Conservation (phyloP, 768 basidiomycete species). For the Leccinum incarnatum region DNA sequence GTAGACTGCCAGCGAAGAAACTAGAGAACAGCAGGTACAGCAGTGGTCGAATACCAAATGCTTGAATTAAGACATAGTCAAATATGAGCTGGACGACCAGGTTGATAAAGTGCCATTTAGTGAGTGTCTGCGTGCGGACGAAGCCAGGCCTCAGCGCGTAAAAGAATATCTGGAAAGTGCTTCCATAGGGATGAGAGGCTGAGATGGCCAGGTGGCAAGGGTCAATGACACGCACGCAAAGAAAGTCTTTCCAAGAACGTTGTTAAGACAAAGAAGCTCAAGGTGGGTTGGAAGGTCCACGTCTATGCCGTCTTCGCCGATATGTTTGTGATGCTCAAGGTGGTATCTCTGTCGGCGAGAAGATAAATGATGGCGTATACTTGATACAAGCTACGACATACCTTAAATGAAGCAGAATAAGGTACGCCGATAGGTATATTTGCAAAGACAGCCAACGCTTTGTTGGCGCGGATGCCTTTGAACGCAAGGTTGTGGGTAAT, state of each 20-base stretch:
- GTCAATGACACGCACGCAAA: conserved; percentile 66
- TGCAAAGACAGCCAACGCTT: conserved; percentile 83
- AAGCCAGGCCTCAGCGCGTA: conserved; percentile 96
- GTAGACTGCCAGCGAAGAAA: conserved; percentile 95
- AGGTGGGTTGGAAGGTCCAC: conserved; percentile 88
- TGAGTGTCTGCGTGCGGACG: conserved; percentile 78
- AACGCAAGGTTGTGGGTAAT: conserved; percentile 98
- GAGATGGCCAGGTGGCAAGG: background rate
- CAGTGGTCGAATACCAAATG: conserved; percentile 48
- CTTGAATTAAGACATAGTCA: conserved; percentile 62
- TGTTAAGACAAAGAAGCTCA: conserved; percentile 85
- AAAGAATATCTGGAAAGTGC: conserved; percentile 97
- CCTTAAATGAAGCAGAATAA: conserved; percentile 95
- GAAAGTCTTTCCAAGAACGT: conserved; percentile 96
- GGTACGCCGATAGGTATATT: conserved; percentile 95
- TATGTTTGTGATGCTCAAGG: conserved; percentile 92
- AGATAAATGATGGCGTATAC: conserved; percentile 4
- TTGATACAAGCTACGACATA: conserved; percentile 24
- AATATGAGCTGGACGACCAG: conserved; percentile 64
- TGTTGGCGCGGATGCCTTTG: conserved; percentile 76
- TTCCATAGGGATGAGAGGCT: conserved; percentile 30
- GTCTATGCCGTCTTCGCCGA: conserved; percentile 95
- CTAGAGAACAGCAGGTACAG: conserved; percentile 84
- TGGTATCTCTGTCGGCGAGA: conserved; percentile 67
- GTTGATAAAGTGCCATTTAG: conserved; percentile 85